Evolutionary conservation across 2,329 filamentous ascomycete genomes (phyloP), one percentile per base, ranked within the genome.

Genomic region (Helotiales sp.): DNA sequence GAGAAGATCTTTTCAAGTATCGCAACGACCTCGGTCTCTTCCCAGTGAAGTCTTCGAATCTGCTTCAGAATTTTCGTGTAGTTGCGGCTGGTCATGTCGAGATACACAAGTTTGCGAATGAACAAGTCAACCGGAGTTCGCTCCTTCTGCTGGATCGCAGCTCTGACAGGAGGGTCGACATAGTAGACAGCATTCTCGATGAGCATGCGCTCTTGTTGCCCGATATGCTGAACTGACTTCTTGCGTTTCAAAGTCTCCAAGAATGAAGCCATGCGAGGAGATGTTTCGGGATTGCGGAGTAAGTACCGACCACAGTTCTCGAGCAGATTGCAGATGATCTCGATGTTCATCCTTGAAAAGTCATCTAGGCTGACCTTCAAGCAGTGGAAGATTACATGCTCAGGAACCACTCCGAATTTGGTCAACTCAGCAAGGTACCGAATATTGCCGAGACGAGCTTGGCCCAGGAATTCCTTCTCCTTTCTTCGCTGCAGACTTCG

Each of bases 161-260:
- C 90, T 60, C 95, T 86, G 71, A 96, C 89, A 0, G 95, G 96
- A 13, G 95, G 95, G 68, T 98, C 95, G 56, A 99, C 95, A 67
- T 97, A 98, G 75, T 99, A 99, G 57, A 97, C 86, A 3, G 95
- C 95, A 71, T 99, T 99, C 73, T 99, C 95, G 57, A 99, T 95
- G 29, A 98, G 84, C 93, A 99, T 98, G 36, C 93, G 89, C 74
- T 99, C 95, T 66, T 96, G 91, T 68, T 96, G 91, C 13, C 93
- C 93, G 57, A 99, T 87, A 70, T 98, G 93, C 71, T 97, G 92
- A 7, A 95, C 93, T 7, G 90, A 86, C 76, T 99, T 99, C 78
- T 99, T 99, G 57, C 95, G 88, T 71, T 96, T 91, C 13, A 99
- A 79, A 0, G 93, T 99, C 73, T 99, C 95, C 24, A 99, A 76